Evolutionary conservation across 306 rosid species (phyloP).

Genomic region (Fragaria vesca): DNA sequence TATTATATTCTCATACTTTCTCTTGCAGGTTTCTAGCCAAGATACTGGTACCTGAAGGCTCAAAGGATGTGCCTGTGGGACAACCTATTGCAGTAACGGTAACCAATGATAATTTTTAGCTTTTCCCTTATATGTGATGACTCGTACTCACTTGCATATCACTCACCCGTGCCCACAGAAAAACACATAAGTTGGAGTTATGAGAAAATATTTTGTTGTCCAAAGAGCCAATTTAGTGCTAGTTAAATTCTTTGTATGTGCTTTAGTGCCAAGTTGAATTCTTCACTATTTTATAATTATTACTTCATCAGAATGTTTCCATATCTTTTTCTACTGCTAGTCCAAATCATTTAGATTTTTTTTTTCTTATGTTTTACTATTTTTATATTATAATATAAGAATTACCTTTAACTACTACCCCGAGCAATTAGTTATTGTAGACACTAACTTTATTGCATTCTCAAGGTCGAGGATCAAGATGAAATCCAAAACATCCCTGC

Average conservation of each 20-base stretch:
- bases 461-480: slow-evolving; percentile 83
- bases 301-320: background rate
- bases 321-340: background rate
- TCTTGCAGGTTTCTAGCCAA: slow-evolving; percentile 80
- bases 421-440: slow-evolving; percentile 31
- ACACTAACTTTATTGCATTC: slow-evolving; percentile 37
- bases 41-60: slow-evolving; percentile 88
- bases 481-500: slow-evolving; percentile 78
- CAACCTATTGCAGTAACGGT: slow-evolving; percentile 90
- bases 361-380: background rate
- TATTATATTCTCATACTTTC: background rate
- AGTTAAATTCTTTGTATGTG: background rate
- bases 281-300: background rate
- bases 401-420: slow-evolving; percentile 16
- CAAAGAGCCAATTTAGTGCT: background rate
- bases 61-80: slow-evolving; percentile 89
- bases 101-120: slow-evolving; percentile 29
- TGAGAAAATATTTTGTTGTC: background rate
- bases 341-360: background rate
- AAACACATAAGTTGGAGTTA: background rate
- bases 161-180: background rate
- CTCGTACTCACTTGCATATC: background rate
- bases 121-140: background rate
- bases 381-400: slow-evolving; percentile 11
- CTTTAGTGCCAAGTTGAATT: background rate